Evolutionary conservation across 441 rosid species (phyloP), one percentile per base, ranked within the genome.

Genomic region (Erodium chrysanthum): DNA sequence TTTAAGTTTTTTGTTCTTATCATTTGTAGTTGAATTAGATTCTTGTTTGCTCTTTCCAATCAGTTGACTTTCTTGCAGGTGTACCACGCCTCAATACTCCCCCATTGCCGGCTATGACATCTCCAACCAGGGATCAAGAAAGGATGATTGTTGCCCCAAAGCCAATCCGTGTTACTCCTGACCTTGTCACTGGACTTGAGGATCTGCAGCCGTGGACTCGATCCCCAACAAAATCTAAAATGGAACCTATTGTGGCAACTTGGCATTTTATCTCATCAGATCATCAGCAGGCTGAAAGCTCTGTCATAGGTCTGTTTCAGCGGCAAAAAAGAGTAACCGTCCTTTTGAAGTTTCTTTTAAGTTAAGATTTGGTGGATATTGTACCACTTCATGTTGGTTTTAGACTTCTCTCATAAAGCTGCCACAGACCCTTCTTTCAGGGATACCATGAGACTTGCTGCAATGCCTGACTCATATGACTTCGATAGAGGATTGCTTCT

Each of bases 201-300:
- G 97, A 91, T 87, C 78, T 90, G 73, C 97, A 85, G 74, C 97
- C 96, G 64, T 94, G 97, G 99, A 94, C 99, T 73, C 94, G 99
- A 56, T 94, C 99, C 76, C 97, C 99, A 10, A 94, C 99, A 66
- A 94, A 94, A 83, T 85, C 96, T 61, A 86, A 88, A 84, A 88
- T 82, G 92, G 99, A 94, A 71, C 97, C 96, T 56, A 76, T 87
- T 63, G 80, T 86, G 67, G 94, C 88, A 75, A 84, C 92, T 2
- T 95, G 99, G 97, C 83, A 74, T 68, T 88, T 91, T 75, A 73
- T 83, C 66, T 77, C 91, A 23, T 74, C 82, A 17, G 91, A 85
- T 80, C 78, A 86, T 66, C 76, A 85, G 61, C 81, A 65, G 69
- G 78, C 89, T 64, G 84, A 76, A 70, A 78, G 78, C 68, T 76